These are phyloP conservation scores for Neurospora cerealis DNA, from an alignment of 495 filamentous ascomycete species.

Conservation along the genomic window DNA sequence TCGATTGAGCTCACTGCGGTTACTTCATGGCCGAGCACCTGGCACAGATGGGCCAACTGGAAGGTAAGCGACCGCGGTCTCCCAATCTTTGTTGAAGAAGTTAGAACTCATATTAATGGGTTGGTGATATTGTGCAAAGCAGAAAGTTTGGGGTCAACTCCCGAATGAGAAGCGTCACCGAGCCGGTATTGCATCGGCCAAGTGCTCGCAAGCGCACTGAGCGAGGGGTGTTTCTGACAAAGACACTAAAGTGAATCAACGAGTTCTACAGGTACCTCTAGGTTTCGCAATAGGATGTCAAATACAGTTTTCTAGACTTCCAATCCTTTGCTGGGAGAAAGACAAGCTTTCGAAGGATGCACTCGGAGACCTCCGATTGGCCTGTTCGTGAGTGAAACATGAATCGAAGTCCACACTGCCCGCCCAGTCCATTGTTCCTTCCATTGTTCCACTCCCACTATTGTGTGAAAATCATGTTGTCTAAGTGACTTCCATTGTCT, in stretches of 20 bases:
- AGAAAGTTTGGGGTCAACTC: background rate
- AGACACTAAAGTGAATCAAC: background rate
- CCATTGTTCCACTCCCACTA: background rate
- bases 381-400: background rate
- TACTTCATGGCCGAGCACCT: too few relatives aligned
- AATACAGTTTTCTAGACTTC: background rate
- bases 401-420: background rate
- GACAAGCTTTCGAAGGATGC: background rate
- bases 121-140: background rate
- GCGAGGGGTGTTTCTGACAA: background rate
- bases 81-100: background rate
- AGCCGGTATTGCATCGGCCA: background rate
- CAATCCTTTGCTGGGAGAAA: background rate
- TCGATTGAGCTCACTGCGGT: too few relatives aligned
- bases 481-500: background rate
- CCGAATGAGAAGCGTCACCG: background rate
- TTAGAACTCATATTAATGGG: background rate
- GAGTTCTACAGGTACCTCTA: too few relatives aligned
- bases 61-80: too few relatives aligned
- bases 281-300: background rate
- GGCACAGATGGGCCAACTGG: too few relatives aligned
- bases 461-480: background rate
- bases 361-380: background rate
- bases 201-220: background rate
- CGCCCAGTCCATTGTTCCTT: background rate